phyloP scores from a whole-genome alignment of 768 basidiomycete genomes.

The Hypholoma sublateritium region DNA sequence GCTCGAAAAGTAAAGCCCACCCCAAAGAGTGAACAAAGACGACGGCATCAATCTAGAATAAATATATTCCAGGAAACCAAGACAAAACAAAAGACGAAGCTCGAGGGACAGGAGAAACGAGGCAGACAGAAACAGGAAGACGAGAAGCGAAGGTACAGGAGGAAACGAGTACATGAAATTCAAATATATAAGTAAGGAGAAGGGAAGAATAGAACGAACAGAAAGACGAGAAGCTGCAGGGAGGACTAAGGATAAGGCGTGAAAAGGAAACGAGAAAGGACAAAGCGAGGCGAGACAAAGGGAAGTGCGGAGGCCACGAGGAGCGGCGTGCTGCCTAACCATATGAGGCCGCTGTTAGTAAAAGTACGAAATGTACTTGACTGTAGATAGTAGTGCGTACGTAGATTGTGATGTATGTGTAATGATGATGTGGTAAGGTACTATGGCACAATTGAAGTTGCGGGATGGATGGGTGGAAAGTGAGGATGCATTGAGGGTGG shows the following conservation, averaged over 20 bases:
- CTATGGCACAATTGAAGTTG: constrained; percentile 11
- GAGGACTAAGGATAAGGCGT: not conserved
- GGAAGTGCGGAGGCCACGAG: not conserved
- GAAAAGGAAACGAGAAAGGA: not conserved
- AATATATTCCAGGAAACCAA: constrained; percentile 4
- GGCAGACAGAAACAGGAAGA: not conserved
- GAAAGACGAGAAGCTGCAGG: not conserved
- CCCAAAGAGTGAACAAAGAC: not conserved
- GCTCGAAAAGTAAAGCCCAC: too few relatives aligned
- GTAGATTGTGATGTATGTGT: constrained; percentile 3
- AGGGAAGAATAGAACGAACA: not conserved
- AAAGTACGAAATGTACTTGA: not conserved
- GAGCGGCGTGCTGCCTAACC: not conserved
- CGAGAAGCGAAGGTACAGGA: not conserved
- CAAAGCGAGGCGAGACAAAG: not conserved
- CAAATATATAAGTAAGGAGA: not conserved
- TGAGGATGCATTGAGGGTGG: constrained; percentile 5
- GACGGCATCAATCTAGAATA: not conserved
- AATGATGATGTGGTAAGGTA: not conserved
- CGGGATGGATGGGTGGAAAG: constrained; percentile 10
- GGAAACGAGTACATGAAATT: not conserved
- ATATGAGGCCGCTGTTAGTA: constrained; percentile 1
- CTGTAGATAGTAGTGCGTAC: not conserved
- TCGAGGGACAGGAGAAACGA: not conserved
- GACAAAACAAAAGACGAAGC: not conserved